Conservation (phyloP, 2,329 filamentous ascomycete species). For the Neofusicoccum cordaticola region DNA sequence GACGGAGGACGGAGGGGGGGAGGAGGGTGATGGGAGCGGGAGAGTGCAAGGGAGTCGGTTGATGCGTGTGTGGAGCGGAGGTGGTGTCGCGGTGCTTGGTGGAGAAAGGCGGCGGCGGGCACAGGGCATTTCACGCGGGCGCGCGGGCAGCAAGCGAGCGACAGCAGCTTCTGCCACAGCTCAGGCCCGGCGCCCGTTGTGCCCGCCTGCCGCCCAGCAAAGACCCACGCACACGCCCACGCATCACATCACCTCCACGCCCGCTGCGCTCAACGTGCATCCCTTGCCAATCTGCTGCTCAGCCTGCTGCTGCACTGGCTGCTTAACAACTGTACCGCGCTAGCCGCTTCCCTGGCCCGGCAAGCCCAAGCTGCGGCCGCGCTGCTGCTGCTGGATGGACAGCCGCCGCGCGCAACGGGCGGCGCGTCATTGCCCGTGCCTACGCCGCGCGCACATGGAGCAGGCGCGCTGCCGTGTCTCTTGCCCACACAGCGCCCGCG, state of each 20-base stretch:
- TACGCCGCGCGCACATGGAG: background rate
- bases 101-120: slow-evolving; percentile 2
- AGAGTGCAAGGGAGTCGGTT: background rate
- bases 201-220: background rate
- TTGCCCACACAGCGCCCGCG: background rate
- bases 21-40: background rate
- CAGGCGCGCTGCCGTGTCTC: background rate
- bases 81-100: background rate
- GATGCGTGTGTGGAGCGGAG: background rate
- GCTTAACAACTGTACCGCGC: background rate
- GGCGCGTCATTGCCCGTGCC: background rate
- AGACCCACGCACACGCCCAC: background rate
- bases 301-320: background rate
- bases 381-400: background rate
- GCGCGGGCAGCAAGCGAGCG: background rate
- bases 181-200: too few species aligned
- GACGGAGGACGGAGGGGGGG: background rate
- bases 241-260: background rate
- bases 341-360: background rate
- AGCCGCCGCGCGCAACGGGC: background rate
- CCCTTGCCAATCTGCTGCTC: background rate
- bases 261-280: background rate
- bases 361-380: too few species aligned
- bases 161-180: background rate
- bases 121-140: background rate